Percentiles rank a stretch among this genome's conserved stretches.
These are phyloP conservation scores for Dioscorea zingiberensis DNA, from an alignment of 106 monocot genomes.

Conservation along the genomic window DNA sequence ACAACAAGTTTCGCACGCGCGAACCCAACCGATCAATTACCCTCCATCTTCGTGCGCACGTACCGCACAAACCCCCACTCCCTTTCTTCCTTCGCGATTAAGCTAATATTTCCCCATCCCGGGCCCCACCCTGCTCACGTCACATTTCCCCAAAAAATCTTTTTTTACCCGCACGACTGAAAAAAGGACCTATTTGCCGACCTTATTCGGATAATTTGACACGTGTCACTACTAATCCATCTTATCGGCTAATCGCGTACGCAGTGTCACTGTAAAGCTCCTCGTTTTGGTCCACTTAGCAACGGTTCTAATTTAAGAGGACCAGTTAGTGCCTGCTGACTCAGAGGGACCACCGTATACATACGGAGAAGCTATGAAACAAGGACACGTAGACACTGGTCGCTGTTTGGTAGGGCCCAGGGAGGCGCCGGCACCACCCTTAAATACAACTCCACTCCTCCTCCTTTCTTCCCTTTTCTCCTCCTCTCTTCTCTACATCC, in stretches of 20 bases:
- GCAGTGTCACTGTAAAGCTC: neutral
- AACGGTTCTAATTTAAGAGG: neutral
- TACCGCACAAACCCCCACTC: neutral
- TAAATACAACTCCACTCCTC: constrained; percentile 43
- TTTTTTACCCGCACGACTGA: neutral
- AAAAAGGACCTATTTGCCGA: neutral
- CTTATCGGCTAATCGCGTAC: neutral
- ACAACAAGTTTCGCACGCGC: too few relatives aligned
- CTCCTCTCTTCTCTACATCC: constrained; percentile 1
- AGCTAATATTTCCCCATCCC: constrained; percentile 3
- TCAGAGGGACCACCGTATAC: constrained; percentile 2
- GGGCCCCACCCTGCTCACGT: neutral
- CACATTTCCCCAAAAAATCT: neutral
- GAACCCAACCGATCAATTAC: too few relatives aligned
- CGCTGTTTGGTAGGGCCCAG: constrained; percentile 6
- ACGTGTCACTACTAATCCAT: neutral
- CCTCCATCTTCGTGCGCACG: neutral
- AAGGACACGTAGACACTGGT: constrained; percentile 3
- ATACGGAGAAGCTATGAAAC: neutral
- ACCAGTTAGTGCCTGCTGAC: constrained; percentile 1
- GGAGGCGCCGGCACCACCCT: neutral
- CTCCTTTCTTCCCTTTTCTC: constrained; percentile 60
- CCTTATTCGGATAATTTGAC: too few relatives aligned
- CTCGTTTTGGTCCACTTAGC: neutral
- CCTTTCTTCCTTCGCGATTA: constrained; percentile 22